Base-by-base conservation (phyloP, 2,329 filamentous ascomycete species). In the Dryadomyces quercus-mongolicae region DNA sequence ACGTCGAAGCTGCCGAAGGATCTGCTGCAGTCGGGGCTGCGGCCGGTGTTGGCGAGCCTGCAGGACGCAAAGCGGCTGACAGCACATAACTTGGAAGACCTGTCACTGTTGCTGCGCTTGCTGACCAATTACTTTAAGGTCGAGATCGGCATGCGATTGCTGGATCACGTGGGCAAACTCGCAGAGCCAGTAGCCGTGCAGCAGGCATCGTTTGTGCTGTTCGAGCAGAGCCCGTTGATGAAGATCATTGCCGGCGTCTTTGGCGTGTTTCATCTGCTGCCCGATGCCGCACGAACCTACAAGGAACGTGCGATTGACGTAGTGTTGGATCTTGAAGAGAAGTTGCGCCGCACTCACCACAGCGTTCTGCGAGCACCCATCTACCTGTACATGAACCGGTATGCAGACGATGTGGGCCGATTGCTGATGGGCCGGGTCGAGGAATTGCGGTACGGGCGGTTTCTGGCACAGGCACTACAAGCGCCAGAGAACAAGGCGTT, bases 101-200 rank as follows among this genome's bases (percentile, higher is more conserved):
- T 99, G 36, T 91, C 91, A 18, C 83, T 92, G 43, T 76, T 99
- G 1, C 71, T 99, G 57, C 92, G 93, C 59, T 76, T 99, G 2
- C 74, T 99, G 18, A 98, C 92, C 0, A 97, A 93, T 56, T 98
- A 98, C 67, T 99, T 99, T 71, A 99, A 98, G 70, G 91, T 97
- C 1, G 93, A 98, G 66, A 98, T 99, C 53, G 94, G 93, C 7
- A 81, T 88, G 21, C 82, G 93, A 22, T 72, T 99, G n/a, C 75
- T 99, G 10, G 92, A 97, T 59, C 93, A 98, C 63, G 86, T 96
- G 69, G 92, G 92, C 65, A 81, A 85, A 12, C 90, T 98, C 59
- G 91, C 92, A 1, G 90, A 96, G 56, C 80, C 87, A 2, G 77
- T 75, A 52, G 78, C 82, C 15, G 73, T 97, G 60, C 91, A 97